A percentile compares a stretch with the other conserved stretches of the same genome.
These are phyloP conservation scores for Ganoderma lucidum DNA, from an alignment of 1,284 basidiomycete species.

Conservation along the genomic window DNA sequence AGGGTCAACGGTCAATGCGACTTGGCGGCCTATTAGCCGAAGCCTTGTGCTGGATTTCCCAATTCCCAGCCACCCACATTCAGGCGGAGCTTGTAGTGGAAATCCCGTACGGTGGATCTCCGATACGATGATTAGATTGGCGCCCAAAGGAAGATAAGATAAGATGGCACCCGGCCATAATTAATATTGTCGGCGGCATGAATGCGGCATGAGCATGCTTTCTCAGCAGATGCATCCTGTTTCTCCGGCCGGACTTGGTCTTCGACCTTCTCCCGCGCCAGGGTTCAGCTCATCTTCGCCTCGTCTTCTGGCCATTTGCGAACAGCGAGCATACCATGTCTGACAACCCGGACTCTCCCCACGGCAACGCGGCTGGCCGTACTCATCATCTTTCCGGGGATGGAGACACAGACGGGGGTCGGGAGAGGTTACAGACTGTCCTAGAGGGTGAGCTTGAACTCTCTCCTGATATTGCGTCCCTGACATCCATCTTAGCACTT, in stretches of 20 bases:
- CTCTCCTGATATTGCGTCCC: background rate
- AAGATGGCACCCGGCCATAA: background rate
- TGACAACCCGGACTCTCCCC: background rate
- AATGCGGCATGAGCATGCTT: background rate
- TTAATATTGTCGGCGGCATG: background rate
- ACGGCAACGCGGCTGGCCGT: background rate
- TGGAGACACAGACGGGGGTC: constrained; percentile 20
- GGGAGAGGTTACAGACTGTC: constrained; percentile 25
- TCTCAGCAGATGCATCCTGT: constrained; percentile 18
- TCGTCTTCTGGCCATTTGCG: background rate
- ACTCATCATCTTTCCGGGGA: constrained; percentile 24
- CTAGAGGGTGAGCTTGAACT: constrained; percentile 22
- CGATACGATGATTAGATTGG: background rate
- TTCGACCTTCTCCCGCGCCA: background rate
- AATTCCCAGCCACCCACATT: constrained; percentile 4
- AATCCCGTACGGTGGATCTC: background rate
- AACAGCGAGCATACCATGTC: background rate
- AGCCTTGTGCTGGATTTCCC: background rate
- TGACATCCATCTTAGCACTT: constrained; percentile 18
- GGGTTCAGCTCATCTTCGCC: constrained; percentile 9
- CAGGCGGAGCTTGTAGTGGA: constrained; percentile 21
- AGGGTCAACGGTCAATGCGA: background rate
- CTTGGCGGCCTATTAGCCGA: no score
- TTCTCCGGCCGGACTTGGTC: constrained; percentile 14
- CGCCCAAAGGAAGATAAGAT: constrained; percentile 23